phyloP scores from a whole-genome alignment of 2,329 filamentous ascomycete species.

The Neoarthrinium moseri region DNA sequence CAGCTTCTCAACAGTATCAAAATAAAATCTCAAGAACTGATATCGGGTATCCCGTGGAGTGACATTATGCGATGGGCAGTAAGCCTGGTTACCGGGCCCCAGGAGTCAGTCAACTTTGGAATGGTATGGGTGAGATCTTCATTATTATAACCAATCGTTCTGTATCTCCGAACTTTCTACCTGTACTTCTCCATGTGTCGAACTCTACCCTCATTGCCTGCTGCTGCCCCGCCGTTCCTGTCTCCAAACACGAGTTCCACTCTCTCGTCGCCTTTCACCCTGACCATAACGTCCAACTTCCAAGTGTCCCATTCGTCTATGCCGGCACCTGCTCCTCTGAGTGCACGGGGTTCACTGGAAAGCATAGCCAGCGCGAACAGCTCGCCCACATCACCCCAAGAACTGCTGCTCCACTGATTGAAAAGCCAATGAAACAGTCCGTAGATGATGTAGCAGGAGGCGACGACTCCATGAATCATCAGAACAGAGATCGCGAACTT shows the following conservation, averaged over 20 bases:
- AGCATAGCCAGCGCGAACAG: neutral
- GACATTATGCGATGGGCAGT: no score
- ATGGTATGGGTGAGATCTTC: no score
- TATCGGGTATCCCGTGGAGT: no score
- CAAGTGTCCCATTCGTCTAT: neutral
- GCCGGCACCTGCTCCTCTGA: neutral
- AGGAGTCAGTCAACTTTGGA: no score
- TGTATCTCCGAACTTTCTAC: no score
- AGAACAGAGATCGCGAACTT: neutral
- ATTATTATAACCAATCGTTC: no score
- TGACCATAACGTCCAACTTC: neutral
- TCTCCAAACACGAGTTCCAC: neutral
- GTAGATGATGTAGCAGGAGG: neutral
- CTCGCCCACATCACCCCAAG: slow-evolving; percentile 2
- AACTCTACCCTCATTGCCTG: neutral
- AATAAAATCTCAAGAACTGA: no score
- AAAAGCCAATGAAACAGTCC: neutral
- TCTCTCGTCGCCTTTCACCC: neutral
- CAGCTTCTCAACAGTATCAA: no score
- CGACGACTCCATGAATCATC: neutral
- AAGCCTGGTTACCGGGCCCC: no score
- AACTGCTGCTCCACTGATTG: neutral
- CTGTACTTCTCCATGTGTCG: neutral
- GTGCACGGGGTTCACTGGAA: neutral
- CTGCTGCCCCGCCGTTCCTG: neutral